These are phyloP conservation scores for Phytophthora multivora DNA, from an alignment of 352 stramenopile genomes.

Conservation along the genomic window DNA sequence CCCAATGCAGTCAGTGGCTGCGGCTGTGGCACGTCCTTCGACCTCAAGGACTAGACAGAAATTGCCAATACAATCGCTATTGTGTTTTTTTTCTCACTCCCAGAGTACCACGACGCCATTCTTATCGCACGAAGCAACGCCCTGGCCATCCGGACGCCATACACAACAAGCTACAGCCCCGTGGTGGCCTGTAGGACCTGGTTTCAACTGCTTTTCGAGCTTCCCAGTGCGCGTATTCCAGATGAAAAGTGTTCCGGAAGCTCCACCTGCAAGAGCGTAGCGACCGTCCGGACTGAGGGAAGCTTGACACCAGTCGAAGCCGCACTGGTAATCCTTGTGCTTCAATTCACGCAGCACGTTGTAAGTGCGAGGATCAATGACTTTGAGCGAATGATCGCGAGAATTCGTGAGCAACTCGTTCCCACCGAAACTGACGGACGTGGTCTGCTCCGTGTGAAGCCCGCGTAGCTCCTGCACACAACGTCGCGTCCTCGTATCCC, in stretches of 20 bases:
- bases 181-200: constrained; percentile 51
- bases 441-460: constrained; percentile 73
- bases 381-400: constrained; percentile 66
- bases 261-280: constrained; percentile 59
- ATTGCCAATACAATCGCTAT: constrained; percentile 1
- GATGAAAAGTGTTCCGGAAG: constrained; percentile 61
- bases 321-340: constrained; percentile 65
- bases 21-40: constrained; percentile 97
- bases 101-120: constrained; percentile 83
- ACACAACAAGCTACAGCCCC: constrained; percentile 78
- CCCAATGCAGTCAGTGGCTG: constrained; percentile 96
- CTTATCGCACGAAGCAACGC: constrained; percentile 80
- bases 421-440: constrained; percentile 70
- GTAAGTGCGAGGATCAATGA: constrained; percentile 76
- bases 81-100: constrained; percentile 44
- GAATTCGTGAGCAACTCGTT: constrained; percentile 75
- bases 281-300: constrained; percentile 73
- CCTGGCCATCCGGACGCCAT: constrained; percentile 69
- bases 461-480: constrained; percentile 58
- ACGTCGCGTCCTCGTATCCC: constrained; percentile 65
- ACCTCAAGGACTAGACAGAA: constrained; percentile 90
- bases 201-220: constrained; percentile 59
- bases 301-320: constrained; percentile 82
- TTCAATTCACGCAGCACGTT: constrained; percentile 47
- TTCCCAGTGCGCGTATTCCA: constrained; percentile 64